These are phyloP conservation scores for Chlorella ohadii DNA, from an alignment of 139 green algal genomes.

Conservation along the genomic window DNA sequence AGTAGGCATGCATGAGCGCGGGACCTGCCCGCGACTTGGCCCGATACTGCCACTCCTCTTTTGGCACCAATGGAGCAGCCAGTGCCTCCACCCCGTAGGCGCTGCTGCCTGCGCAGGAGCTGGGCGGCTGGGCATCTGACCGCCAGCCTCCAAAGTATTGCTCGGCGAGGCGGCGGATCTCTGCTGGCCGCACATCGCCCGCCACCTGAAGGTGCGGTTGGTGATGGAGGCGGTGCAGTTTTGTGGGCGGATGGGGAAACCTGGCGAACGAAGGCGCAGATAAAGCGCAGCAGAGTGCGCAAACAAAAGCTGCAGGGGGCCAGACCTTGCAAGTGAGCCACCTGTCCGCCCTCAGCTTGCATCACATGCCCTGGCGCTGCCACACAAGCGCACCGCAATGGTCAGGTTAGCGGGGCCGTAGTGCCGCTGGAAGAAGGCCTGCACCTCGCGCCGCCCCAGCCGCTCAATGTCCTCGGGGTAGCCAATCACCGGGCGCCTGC, in stretches of 20 bases:
- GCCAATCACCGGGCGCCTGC: constrained; percentile 81
- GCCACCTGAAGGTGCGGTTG: constrained; percentile 75
- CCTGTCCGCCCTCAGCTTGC: too few relatives aligned
- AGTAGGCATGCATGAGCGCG: constrained; percentile 68
- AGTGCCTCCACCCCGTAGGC: constrained; percentile 5
- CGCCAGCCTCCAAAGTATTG: constrained; percentile 22
- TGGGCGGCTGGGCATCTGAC: neutral
- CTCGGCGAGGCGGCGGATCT: constrained; percentile 31
- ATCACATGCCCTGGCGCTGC: too few relatives aligned
- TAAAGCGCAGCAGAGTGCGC: too few relatives aligned
- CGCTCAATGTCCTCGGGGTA: constrained; percentile 66
- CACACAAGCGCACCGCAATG: constrained; percentile 43
- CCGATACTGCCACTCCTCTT: neutral
- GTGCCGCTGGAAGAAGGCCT: constrained; percentile 60
- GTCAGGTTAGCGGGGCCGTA: constrained; percentile 74
- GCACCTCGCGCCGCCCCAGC: constrained; percentile 73
- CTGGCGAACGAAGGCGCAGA: too few relatives aligned
- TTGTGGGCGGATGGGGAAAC: neutral
- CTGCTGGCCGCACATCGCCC: constrained; percentile 55
- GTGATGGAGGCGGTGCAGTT: constrained; percentile 67
- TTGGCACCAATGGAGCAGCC: neutral
- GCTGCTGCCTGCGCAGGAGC: neutral
- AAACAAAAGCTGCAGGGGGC: too few relatives aligned
- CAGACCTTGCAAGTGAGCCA: too few relatives aligned
- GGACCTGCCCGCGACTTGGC: constrained; percentile 55